Base-by-base conservation (phyloP, 2,329 filamentous ascomycete genomes). In the Sporothrix globosa region DNA sequence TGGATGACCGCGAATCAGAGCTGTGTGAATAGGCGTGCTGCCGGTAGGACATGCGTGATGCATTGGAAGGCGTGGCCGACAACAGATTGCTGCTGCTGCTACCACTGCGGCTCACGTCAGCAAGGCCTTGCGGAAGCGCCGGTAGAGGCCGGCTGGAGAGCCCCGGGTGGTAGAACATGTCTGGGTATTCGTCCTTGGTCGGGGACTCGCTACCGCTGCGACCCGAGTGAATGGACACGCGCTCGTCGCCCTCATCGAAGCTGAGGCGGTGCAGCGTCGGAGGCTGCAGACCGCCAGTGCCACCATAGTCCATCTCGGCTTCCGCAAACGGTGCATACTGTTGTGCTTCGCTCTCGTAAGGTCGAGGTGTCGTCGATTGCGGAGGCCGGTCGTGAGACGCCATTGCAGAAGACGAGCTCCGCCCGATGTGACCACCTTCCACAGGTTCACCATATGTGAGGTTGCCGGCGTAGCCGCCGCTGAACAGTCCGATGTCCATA, bases 111-210 rank as follows among this genome's bases (percentile, higher is more conserved):
- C 7, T 19, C n/a, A 9, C 34, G 71, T 92, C 92, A 2, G 88
- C 89, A 13, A 85, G 86, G 9, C 84, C 87, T 54, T 87, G 83
- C 4, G 88, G 88, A 2, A 90, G 81, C 9, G 87, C 87, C 74
- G 82, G 92, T 77, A 83, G 90, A 80, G 80, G 93, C 81, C 82
- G 88, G 83, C 75, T 83, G 73, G 87, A 82, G 77, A 93, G 88
- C 52, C 92, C 92, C 21, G 94, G 94, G 76, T 98, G 93, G 78
- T 96, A 99, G 78, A 97, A 97, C 77, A 98, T 89, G 75, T 97
- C 96, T 21, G 91, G 92, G 73, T 93, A 92, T 70, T 93, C 92
- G 56, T 91, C 89, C 73, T 88, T 88, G 48, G 82, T 81, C 0
- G 90, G 89, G 39, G 90, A 92, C 50, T 92, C 89, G 74, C 87